These are phyloP conservation scores for Ceratocystis cacaofunesta DNA, from an alignment of 2,329 filamentous ascomycete species.

Conservation along the genomic window DNA sequence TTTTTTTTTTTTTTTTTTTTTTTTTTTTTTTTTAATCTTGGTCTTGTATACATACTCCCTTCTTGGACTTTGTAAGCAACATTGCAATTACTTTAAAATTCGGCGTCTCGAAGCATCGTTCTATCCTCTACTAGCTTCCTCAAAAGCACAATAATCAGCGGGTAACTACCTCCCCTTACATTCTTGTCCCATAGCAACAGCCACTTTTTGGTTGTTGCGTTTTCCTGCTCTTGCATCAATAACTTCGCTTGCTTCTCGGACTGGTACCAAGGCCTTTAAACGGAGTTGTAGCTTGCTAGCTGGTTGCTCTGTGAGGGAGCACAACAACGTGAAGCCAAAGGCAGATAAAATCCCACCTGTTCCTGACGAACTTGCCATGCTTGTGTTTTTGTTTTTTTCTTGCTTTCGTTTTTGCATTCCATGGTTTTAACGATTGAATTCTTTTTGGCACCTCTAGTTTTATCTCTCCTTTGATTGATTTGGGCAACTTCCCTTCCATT, in stretches of 20 bases:
- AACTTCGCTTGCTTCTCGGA: neutral
- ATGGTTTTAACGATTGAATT: neutral
- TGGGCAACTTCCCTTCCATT: slow-evolving; percentile 3
- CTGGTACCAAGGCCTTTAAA: neutral
- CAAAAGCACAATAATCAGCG: neutral
- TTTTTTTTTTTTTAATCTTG: neutral
- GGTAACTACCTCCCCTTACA: slow-evolving; percentile 2
- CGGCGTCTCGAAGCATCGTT: neutral
- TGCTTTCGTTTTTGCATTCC: neutral
- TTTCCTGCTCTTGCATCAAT: slow-evolving; percentile 4
- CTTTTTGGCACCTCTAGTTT: neutral
- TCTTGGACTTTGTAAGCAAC: neutral
- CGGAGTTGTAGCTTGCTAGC: neutral
- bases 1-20: neutral
- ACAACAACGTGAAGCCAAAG: slow-evolving; percentile 3
- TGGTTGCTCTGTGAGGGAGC: neutral
- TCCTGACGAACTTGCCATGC: neutral
- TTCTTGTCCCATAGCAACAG: slow-evolving; percentile 9
- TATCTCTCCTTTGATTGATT: neutral
- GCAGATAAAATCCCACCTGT: neutral
- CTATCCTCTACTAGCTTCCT: neutral
- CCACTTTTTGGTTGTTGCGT: slow-evolving; percentile 8
- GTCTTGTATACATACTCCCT: neutral
- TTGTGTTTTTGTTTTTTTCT: neutral
- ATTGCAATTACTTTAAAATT: neutral